A percentile compares a stretch with the other conserved stretches of the same genome.
Evolutionary conservation across 208 protist genomes (phyloP).

Genomic region (Leishmania amazonensis): DNA sequence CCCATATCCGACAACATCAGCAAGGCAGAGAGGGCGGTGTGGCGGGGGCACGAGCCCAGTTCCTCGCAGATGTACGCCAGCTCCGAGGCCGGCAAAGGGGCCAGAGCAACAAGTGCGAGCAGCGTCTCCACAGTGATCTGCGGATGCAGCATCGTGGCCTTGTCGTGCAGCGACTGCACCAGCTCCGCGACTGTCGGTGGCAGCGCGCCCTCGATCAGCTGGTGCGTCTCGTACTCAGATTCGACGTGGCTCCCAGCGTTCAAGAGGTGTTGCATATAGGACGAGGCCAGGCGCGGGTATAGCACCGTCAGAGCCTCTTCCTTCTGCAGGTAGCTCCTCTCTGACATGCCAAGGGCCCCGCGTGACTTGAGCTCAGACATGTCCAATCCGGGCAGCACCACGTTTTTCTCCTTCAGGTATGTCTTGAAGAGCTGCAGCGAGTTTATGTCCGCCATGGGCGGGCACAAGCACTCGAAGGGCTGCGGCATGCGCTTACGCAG

Average conservation of each 20-base stretch:
- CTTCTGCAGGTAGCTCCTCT: slow-evolving; percentile 74
- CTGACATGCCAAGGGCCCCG: slow-evolving; percentile 49
- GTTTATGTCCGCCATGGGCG: slow-evolving; percentile 51
- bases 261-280: slow-evolving; percentile 53
- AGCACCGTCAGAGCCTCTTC: slow-evolving; percentile 52
- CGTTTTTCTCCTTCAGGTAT: slow-evolving; percentile 27
- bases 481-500: slow-evolving; percentile 75
- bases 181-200: slow-evolving; percentile 58
- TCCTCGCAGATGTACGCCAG: slow-evolving; percentile 81
- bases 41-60: slow-evolving; percentile 58
- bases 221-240: slow-evolving; percentile 47
- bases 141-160: slow-evolving; percentile 45
- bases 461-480: slow-evolving; percentile 80
- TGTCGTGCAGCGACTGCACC: slow-evolving; percentile 44
- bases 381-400: slow-evolving; percentile 50
- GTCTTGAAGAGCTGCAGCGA: slow-evolving; percentile 49
- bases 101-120: slow-evolving; percentile 50
- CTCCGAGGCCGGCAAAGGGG: slow-evolving; percentile 68
- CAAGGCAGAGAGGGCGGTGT: slow-evolving; percentile 67
- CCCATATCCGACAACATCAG: slow-evolving; percentile 66
- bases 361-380: slow-evolving; percentile 18
- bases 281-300: slow-evolving; percentile 59
- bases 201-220: slow-evolving; percentile 48
- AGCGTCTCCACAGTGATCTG: slow-evolving; percentile 56
- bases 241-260: slow-evolving; percentile 29